Evolutionary conservation across 2,329 filamentous ascomycete species (phyloP), one percentile per base, ranked within the genome.

Genomic region (Colletotrichum spaethianum): DNA sequence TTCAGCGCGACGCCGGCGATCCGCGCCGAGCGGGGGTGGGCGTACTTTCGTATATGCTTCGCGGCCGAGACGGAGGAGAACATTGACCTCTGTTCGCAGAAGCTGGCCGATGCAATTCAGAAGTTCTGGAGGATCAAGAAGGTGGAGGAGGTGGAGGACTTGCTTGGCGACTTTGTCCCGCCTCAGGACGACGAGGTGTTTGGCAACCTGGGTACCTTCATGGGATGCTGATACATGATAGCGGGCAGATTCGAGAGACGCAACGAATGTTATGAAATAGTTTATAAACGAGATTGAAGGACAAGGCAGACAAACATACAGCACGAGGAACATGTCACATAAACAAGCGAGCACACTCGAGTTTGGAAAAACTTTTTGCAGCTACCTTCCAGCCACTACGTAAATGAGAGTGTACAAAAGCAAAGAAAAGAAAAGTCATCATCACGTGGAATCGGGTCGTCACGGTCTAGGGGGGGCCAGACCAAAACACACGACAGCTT

Each of bases 41-140:
- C 88, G 75, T 96, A 92, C 79, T 91, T 91, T 80, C 86, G 95
- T 18, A 79, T 98, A 44, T 97, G 94, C 82, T 98, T 98, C 82
- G 94, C 94, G 1, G 94, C 95, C 1, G 92, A 95, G 81, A 68
- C 89, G n/a, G 92, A 92, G 66, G 91, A 92, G 48, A 89, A 93
- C 50, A 84, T 98, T 6, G 88, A 87, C 31, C 81, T 82, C 6
- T 90, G 91, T 74, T 91, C 89, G 8, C 83, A 88, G 78, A 83
- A 92, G 33, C 91, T 97, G 77, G 90, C 89, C 0, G 86, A 90
- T 42, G 94, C 92, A 0, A 87, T 94, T 26, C 87, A 90, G 71
- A 87, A 86, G 31, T 98, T 98, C 81, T 98, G 93, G 92, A 86
- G 88, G 74, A 91, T 96, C 76, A 93, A 92, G 84, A 87, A 89